Conservation (phyloP, 1,284 basidiomycete genomes). For the Ustilago curta region DNA sequence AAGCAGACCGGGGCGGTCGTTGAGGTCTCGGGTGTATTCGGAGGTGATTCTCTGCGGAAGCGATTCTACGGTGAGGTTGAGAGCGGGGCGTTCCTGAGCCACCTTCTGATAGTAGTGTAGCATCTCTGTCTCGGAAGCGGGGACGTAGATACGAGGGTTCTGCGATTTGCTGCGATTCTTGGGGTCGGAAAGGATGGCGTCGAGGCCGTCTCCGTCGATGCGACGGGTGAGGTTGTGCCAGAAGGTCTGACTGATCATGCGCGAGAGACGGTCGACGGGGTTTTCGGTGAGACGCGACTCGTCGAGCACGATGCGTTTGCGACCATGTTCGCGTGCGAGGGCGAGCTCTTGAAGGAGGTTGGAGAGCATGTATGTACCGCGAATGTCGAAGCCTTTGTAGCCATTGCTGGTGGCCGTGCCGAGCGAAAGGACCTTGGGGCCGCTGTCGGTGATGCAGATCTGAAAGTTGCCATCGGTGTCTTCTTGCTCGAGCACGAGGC, state of each 20-base stretch:
- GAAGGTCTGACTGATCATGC: conserved; percentile 98
- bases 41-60: conserved; percentile 91
- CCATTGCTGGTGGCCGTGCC: conserved; percentile 97
- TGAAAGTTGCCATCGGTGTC: conserved; percentile 96
- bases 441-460: conserved; percentile 95
- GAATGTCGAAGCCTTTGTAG: conserved; percentile 83
- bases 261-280: conserved; percentile 92
- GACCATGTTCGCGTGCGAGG: conserved; percentile 91
- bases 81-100: conserved; percentile 73
- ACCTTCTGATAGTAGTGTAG: conserved; percentile 84
- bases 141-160: conserved; percentile 89
- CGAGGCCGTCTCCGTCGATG: conserved; percentile 95
- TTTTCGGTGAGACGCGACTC: conserved; percentile 96
- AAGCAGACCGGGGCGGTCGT: conserved; percentile 90
- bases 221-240: conserved; percentile 96
- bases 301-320: conserved; percentile 96
- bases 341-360: conserved; percentile 99
- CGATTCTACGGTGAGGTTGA: conserved; percentile 89
- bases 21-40: conserved; percentile 88
- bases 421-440: conserved; percentile 93
- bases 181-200: conserved; percentile 95
- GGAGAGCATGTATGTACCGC: conserved; percentile 86
- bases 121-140: conserved; percentile 90
- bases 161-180: conserved; percentile 75
- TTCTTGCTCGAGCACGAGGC: conserved; percentile 94